phyloP scores from a whole-genome alignment of 164 flowering plant species.

The Magnolia kwangsiensis region DNA sequence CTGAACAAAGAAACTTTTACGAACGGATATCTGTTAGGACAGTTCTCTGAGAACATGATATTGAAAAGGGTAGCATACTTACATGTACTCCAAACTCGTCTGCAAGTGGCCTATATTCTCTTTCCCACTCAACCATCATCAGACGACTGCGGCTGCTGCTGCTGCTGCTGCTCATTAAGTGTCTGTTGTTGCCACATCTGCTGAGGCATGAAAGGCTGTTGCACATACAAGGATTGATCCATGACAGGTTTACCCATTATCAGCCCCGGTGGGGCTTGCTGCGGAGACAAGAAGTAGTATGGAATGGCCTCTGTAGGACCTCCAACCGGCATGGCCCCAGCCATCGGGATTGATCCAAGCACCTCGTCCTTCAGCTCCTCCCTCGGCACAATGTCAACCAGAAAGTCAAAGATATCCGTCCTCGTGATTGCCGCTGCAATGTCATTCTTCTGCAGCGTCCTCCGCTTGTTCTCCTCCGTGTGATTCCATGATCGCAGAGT shows the following conservation, averaged over 20 bases:
- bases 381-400: conserved; percentile 79
- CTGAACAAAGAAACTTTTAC: not conserved
- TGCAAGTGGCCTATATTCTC: not conserved
- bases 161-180: conserved; percentile 6
- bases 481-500: conserved; percentile 77
- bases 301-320: conserved; percentile 54
- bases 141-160: conserved; percentile 4
- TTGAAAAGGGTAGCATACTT: not conserved
- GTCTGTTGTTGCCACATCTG: conserved; percentile 46
- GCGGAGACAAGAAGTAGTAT: conserved; percentile 49
- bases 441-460: conserved; percentile 79
- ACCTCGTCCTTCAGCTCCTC: conserved; percentile 76
- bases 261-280: conserved; percentile 46
- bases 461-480: conserved; percentile 76
- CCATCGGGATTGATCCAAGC: conserved; percentile 44
- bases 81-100: not conserved
- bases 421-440: conserved; percentile 80
- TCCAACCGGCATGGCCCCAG: conserved; percentile 45
- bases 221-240: conserved; percentile 53
- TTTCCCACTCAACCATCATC: not conserved
- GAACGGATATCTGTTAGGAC: not conserved
- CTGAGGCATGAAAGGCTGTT: conserved; percentile 43
- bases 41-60: not conserved
- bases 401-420: conserved; percentile 75
- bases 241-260: conserved; percentile 48